Evolutionary conservation across 1,284 basidiomycete species (phyloP), one percentile per base, ranked within the genome.

Genomic region (Naganishia cerealis): DNA sequence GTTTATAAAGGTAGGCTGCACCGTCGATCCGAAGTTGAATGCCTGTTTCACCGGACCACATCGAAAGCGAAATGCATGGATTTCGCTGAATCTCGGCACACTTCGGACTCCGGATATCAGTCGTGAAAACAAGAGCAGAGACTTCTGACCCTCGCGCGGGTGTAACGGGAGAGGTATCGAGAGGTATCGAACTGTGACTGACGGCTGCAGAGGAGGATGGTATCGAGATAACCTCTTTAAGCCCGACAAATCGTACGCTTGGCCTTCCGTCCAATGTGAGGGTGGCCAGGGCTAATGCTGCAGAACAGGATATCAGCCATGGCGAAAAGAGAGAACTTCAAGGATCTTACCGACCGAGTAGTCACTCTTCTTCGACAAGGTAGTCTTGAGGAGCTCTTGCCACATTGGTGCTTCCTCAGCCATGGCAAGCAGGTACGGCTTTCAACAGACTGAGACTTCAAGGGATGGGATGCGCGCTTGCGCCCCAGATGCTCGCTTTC

Each of bases 1-100:
- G 61, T 54, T 39, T 36, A 39, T 63, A 63, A 10, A 63, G 48
- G 29, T 63, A 63, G 4, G 61, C 61, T 26, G 40, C 8, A 46
- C 61, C 61, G 29, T 63, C 61, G 39, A 63, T 54, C 16, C 61
- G 38, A n/a, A 54, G 40, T 39, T 63, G 61, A 29, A 63, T 52
- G 9, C 61, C 61, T 18, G 50, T 42, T 24, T 63, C 50, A 9
- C 50, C n/a, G 16, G 53, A 26, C 61, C 61, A 63, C 16, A 38
- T 46, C 33, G 61, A 63, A 8, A 63, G 50, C 10, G 61, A 46
- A n/a, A 50, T 54, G 6, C 36, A 21, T 38, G 61, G 40, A 38
- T 53, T 54, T 21, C 15, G 21, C 18, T 12, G 21, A 13, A 63
- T 63, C 26, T 63, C 61, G 24, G 21, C 21, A 26, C 61, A 63